phyloP scores from a whole-genome alignment of 306 rosid species.

The Sechiopsis laciniata region DNA sequence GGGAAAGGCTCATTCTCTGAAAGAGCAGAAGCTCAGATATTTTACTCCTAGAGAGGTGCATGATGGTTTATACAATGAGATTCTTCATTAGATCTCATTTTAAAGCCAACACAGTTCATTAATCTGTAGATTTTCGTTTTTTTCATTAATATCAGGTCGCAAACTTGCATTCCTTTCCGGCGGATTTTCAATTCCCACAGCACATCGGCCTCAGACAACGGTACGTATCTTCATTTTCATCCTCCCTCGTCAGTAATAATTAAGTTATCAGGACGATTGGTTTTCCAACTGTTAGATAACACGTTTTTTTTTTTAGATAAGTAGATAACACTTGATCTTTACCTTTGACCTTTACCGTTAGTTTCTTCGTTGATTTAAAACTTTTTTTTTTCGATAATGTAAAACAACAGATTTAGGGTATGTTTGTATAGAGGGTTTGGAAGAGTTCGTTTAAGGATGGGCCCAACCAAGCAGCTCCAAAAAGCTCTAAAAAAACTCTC shows the following conservation, averaged over 20 bases:
- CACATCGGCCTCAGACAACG: constrained; percentile 75
- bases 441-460: too few species aligned
- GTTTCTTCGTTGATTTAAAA: too few species aligned
- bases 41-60: constrained; percentile 85
- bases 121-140: background rate
- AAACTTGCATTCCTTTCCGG: constrained; percentile 77
- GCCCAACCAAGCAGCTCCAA: too few species aligned
- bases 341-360: too few species aligned
- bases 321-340: too few species aligned
- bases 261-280: background rate
- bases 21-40: constrained; percentile 70
- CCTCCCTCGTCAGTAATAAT: too few species aligned
- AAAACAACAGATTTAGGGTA: too few species aligned
- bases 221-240: constrained; percentile 31
- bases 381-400: too few species aligned
- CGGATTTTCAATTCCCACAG: constrained; percentile 67
- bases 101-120: background rate
- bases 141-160: constrained; percentile 53
- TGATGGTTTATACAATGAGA: constrained; percentile 15
- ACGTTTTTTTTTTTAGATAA: too few species aligned
- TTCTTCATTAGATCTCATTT: background rate
- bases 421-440: too few species aligned
- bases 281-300: background rate
- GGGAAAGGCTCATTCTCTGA: constrained; percentile 57
- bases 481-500: too few species aligned